These are phyloP conservation scores for Gossypium longicalyx DNA, from an alignment of 345 rosid genomes.

Conservation along the genomic window DNA sequence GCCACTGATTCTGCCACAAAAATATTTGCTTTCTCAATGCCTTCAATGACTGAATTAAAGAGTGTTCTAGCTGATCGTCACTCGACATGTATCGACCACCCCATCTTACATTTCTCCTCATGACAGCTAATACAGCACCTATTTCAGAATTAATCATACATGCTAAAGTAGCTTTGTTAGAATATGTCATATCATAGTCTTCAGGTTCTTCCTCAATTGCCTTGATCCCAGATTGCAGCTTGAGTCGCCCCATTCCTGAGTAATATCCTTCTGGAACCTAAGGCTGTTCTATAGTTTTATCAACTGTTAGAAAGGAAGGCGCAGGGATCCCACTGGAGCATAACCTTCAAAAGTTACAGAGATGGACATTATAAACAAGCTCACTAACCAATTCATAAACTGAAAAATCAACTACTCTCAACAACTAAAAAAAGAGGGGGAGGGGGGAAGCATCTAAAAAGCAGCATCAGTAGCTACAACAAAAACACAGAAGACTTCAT, in stretches of 20 bases:
- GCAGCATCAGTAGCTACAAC: not conserved
- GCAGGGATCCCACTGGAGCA: constrained; percentile 25
- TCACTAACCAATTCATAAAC: not conserved
- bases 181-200: constrained; percentile 53
- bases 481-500: not conserved
- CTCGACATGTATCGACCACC: constrained; percentile 90
- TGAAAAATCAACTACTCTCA: not conserved
- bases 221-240: constrained; percentile 84
- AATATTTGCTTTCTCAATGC: constrained; percentile 77
- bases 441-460: not conserved
- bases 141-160: constrained; percentile 86
- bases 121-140: constrained; percentile 90
- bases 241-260: constrained; percentile 77
- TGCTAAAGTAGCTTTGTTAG: constrained; percentile 59
- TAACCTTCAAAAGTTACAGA: constrained; percentile 28
- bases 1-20: constrained; percentile 87
- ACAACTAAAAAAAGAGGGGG: not conserved
- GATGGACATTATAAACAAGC: not conserved
- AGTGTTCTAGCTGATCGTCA: constrained; percentile 92
- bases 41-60: constrained; percentile 84
- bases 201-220: constrained; percentile 94
- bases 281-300: constrained; percentile 22
- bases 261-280: constrained; percentile 26
- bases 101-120: constrained; percentile 99
- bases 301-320: constrained; percentile 18